Conservation (phyloP, 768 basidiomycete species). For the Xanthoconium purpureum region DNA sequence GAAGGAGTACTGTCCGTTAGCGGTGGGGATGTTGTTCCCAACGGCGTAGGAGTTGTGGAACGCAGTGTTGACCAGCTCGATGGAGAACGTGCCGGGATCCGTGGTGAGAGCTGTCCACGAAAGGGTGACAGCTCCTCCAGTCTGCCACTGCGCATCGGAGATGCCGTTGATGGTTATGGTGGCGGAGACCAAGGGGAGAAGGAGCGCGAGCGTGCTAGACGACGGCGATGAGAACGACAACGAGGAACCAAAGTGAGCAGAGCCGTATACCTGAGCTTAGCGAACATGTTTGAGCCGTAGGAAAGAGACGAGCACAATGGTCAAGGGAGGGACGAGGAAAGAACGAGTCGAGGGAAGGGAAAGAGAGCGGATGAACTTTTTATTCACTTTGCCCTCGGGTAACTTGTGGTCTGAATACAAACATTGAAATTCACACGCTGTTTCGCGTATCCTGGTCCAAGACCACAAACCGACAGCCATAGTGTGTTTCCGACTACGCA, state of each 20-base stretch:
- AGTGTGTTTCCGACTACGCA: slow-evolving; percentile 3
- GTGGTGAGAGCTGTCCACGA: slow-evolving; percentile 41
- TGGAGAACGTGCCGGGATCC: slow-evolving; percentile 43
- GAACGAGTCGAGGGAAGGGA: not conserved
- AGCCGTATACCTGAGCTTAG: slow-evolving; percentile 42
- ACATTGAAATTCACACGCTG: slow-evolving; percentile 23
- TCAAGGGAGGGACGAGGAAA: slow-evolving; percentile 9
- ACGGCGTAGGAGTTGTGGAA: slow-evolving; percentile 58
- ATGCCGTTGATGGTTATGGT: slow-evolving; percentile 40
- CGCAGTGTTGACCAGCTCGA: slow-evolving; percentile 44
- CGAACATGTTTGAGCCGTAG: slow-evolving; percentile 45
- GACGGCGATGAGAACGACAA: not conserved
- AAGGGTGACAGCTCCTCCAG: slow-evolving; percentile 39
- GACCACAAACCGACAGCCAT: slow-evolving; percentile 8
- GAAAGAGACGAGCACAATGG: not conserved
- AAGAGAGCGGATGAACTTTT: slow-evolving; percentile 10
- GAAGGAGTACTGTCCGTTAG: slow-evolving; percentile 25
- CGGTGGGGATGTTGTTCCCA: slow-evolving; percentile 45
- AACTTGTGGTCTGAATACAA: not conserved
- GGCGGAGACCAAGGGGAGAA: slow-evolving; percentile 43
- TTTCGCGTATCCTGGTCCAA: not conserved
- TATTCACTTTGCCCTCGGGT: slow-evolving; percentile 8
- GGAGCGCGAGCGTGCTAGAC: slow-evolving; percentile 42
- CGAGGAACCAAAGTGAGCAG: too few relatives aligned
- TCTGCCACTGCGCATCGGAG: slow-evolving; percentile 22